These are phyloP conservation scores for Trichoderma harzianum DNA, from an alignment of 2,329 filamentous ascomycete genomes.

Conservation along the genomic window DNA sequence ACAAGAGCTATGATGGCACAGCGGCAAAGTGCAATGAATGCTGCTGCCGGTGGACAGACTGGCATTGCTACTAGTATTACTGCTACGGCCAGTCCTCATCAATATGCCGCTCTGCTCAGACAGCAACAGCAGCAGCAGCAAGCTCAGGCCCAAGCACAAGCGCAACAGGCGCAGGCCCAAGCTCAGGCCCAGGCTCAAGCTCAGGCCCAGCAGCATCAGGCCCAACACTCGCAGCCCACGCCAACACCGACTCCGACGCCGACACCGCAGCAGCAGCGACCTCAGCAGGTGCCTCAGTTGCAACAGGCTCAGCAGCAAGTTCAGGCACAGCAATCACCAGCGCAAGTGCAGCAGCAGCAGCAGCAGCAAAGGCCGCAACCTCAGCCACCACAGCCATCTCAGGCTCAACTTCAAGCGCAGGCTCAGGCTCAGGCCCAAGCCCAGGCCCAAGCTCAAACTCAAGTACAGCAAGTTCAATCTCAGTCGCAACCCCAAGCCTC, in stretches of 20 bases:
- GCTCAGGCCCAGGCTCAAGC: constrained; percentile 16
- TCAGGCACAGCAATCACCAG: constrained; percentile 14
- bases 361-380: constrained; percentile 18
- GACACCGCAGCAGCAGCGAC: constrained; percentile 23
- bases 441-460: constrained; percentile 16
- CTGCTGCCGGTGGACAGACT: constrained; percentile 50
- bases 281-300: constrained; percentile 24
- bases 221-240: constrained; percentile 21
- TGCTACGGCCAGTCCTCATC: constrained; percentile 52
- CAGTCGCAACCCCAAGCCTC: constrained; percentile 22
- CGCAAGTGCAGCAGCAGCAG: constrained; percentile 18
- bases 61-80: constrained; percentile 48
- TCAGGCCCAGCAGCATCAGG: constrained; percentile 13
- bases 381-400: neutral
- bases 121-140: constrained; percentile 51
- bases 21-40: constrained; percentile 53
- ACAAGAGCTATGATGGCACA: constrained; percentile 47
- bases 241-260: neutral
- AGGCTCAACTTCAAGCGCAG: constrained; percentile 12
- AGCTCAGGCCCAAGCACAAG: constrained; percentile 40
- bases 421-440: neutral
- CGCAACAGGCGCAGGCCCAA: constrained; percentile 22
- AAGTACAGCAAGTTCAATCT: constrained; percentile 14
- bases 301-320: constrained; percentile 10
- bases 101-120: constrained; percentile 57